Base-by-base conservation (phyloP, 2,329 filamentous ascomycete genomes). In the Pseudogymnoascus sp. region DNA sequence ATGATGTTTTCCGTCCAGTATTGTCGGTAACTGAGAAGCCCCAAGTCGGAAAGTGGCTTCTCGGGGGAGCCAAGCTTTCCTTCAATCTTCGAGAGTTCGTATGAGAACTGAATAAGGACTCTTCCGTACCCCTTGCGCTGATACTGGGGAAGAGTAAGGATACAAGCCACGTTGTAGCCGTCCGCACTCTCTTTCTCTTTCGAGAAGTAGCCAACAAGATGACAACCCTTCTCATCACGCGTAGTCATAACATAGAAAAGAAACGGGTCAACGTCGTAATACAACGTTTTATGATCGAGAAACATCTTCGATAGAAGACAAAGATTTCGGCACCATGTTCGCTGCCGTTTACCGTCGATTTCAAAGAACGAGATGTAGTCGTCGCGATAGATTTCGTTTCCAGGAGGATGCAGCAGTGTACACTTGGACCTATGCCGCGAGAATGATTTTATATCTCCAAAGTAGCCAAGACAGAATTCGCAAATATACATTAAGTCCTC, bases 261-360 rank as follows among this genome's bases (percentile, higher is more conserved):
- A 73, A 99, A 99, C 0, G 94, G 94, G 67, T 99, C 94, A n/a
- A 99, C 94, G 70, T 99, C 94, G 78, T 99, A 99, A 79, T 97
- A 99, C 6, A 99, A 85, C 4, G 94, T 97, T 76, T 99, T 99
- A 75, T 97, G 95, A 67, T 96, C 94, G 38, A 99, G 82, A 73
- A 99, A 99, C 77, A 97, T 90, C 72, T 99, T 99, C 22, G 89
- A 94, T 14, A 99, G 80, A 8, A 99, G 80, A 74, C 94, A 99
- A 4, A 99, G 82, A 69, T 99, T 99, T 60, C 95, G 89, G 71
- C 94, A 99, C 86, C 94, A 99, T 0, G 93, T 96, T 3, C 93
- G 85, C 72, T 99, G 95, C 63, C 95, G 86, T 30, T 92, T 85
- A 1, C 94, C 94, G 72, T 99, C 94, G 64, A 99, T 96, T 74